These are phyloP conservation scores for Lithocarpus polystachyus DNA, from an alignment of 306 rosid species.

Conservation along the genomic window DNA sequence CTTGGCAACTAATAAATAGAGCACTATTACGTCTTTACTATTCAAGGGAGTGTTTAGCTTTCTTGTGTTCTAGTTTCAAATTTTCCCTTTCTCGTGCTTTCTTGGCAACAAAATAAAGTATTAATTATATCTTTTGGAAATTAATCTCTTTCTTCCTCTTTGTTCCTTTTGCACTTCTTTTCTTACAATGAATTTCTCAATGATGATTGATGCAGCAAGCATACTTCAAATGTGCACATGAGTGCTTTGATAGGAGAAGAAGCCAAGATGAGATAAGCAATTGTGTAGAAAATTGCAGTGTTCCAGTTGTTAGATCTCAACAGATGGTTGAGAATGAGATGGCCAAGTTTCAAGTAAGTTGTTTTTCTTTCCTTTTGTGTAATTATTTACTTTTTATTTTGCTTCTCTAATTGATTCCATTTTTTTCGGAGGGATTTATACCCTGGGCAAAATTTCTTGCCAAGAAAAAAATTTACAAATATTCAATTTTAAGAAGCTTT, in stretches of 20 bases:
- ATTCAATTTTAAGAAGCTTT: background rate
- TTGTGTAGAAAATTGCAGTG: constrained; percentile 75
- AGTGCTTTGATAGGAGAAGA: constrained; percentile 83
- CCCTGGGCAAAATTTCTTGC: background rate
- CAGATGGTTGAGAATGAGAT: constrained; percentile 82
- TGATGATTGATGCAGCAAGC: constrained; percentile 64
- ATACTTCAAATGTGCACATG: constrained; percentile 85
- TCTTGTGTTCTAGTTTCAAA: background rate
- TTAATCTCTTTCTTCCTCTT: background rate
- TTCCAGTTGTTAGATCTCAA: constrained; percentile 74
- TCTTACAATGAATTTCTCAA: constrained; percentile 16
- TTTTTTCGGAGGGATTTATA: background rate
- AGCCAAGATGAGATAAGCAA: constrained; percentile 68
- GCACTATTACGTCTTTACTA: background rate
- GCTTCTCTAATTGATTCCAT: background rate
- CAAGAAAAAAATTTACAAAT: background rate
- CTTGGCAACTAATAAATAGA: background rate
- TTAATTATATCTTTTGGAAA: background rate
- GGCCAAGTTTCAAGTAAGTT: constrained; percentile 82
- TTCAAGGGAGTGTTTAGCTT: background rate
- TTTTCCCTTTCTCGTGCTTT: background rate
- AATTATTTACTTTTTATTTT: background rate
- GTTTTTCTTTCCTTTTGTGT: background rate
- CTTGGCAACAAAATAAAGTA: background rate
- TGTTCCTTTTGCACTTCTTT: background rate